Evolutionary conservation across 2,329 filamentous ascomycete genomes (phyloP).

Genomic region (Paraphaeosphaeria sporulosa): DNA sequence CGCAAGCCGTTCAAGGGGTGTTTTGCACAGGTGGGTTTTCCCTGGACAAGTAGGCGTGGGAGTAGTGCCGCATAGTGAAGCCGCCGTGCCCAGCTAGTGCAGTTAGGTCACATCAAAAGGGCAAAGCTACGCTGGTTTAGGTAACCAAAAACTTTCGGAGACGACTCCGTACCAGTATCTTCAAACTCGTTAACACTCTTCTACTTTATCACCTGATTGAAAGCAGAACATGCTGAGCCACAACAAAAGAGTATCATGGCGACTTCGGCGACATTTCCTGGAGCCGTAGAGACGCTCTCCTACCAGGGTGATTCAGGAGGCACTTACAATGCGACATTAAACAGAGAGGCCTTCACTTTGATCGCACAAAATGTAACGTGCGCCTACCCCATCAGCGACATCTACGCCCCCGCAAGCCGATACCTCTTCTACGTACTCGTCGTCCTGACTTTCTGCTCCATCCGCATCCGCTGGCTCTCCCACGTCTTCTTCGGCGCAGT

Average conservation of each 20-base stretch:
- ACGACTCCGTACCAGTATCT: not conserved
- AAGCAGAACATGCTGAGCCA: not conserved
- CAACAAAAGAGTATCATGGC: not conserved
- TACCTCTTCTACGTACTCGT: slow-evolving; percentile 17
- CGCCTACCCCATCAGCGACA: slow-evolving; percentile 19
- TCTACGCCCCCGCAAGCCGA: slow-evolving; percentile 17
- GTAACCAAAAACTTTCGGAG: not conserved
- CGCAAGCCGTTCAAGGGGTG: not conserved
- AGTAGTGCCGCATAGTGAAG: slow-evolving; percentile 4
- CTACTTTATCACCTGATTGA: not conserved
- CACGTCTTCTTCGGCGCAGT: slow-evolving; percentile 14
- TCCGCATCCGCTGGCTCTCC: slow-evolving; percentile 3
- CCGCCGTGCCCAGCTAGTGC: no score
- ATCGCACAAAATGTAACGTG: slow-evolving; percentile 18
- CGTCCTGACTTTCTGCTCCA: slow-evolving; percentile 13
- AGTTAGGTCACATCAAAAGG: no score
- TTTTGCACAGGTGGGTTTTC: not conserved
- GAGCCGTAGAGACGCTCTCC: not conserved
- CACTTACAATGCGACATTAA: not conserved
- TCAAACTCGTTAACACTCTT: not conserved
- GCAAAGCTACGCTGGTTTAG: no score
- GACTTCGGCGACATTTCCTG: not conserved
- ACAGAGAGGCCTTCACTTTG: slow-evolving; percentile 7
- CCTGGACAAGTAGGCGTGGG: not conserved
- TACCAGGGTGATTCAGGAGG: not conserved